These are phyloP conservation scores for Pelargonium citronellum DNA, from an alignment of 441 rosid species.

Conservation along the genomic window DNA sequence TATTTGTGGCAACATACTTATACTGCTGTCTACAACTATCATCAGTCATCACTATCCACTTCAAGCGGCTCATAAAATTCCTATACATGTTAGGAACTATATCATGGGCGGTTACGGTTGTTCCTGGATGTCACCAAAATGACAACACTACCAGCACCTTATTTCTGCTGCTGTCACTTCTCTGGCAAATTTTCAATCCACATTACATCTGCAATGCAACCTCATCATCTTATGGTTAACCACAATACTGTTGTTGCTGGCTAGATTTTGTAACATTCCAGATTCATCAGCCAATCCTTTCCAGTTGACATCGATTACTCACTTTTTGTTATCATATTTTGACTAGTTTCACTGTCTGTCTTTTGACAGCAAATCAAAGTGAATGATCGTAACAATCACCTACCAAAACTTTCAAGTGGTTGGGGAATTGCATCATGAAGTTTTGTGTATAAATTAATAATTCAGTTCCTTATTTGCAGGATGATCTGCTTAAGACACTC, in stretches of 20 bases:
- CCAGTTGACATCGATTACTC: not conserved
- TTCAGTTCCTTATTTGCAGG: conserved; percentile 47
- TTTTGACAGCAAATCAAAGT: not conserved
- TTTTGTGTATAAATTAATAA: conserved; percentile 11
- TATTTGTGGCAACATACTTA: not conserved
- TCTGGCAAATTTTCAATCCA: not conserved
- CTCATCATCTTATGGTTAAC: not conserved
- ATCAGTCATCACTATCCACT: not conserved
- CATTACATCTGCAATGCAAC: not conserved
- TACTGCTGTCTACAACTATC: too few species aligned
- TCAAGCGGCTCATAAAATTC: not conserved
- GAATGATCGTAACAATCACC: not conserved
- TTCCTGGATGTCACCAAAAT: not conserved
- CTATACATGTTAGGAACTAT: not conserved
- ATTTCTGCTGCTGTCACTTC: conserved; percentile 4
- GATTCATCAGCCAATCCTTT: not conserved
- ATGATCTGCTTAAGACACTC: conserved; percentile 83
- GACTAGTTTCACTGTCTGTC: not conserved
- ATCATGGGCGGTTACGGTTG: not conserved
- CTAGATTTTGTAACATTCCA: not conserved
- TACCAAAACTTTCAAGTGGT: not conserved
- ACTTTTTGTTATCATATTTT: not conserved
- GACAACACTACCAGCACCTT: conserved; percentile 1
- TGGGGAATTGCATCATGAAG: not conserved
- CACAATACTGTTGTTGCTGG: conserved; percentile 1